Conservation (phyloP, 805 yeast species). For the Pichia ethanolica region DNA sequence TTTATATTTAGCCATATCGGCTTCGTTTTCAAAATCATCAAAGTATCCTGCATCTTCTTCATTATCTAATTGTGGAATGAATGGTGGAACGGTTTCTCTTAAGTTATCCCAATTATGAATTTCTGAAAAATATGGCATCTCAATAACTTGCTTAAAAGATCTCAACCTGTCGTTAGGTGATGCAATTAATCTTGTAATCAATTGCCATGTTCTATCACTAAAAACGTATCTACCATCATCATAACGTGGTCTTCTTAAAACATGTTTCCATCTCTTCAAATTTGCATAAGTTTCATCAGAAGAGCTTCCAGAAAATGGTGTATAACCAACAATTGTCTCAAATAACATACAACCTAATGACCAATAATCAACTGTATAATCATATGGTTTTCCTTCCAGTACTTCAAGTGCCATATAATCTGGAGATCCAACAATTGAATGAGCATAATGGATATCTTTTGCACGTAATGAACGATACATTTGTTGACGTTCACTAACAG, state of each 20-base stretch:
- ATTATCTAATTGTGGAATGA: constrained; percentile 91
- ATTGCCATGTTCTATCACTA: constrained; percentile 93
- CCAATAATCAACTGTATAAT: constrained; percentile 98
- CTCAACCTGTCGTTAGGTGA: constrained; percentile 68
- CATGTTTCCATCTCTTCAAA: constrained; percentile 85
- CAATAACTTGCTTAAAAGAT: constrained; percentile 72
- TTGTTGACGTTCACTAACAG: constrained; percentile 81
- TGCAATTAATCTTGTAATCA: constrained; percentile 73
- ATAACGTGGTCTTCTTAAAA: constrained; percentile 82
- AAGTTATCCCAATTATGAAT: constrained; percentile 62
- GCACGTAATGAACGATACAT: constrained; percentile 74
- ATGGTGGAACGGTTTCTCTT: constrained; percentile 77
- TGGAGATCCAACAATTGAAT: constrained; percentile 95
- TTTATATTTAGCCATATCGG: constrained; percentile 94
- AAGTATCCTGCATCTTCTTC: constrained; percentile 98
- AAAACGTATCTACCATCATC: constrained; percentile 88
- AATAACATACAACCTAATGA: constrained; percentile 95
- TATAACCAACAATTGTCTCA: constrained; percentile 93
- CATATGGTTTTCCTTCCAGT: constrained; percentile 86
- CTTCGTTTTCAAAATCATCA: constrained; percentile 94
- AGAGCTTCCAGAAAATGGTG: constrained; percentile 91
- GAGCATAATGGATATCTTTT: constrained; percentile 78
- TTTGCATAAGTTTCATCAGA: constrained; percentile 94
- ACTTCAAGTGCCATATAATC: constrained; percentile 99
- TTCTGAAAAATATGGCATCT: constrained; percentile 77